Conservation (phyloP, 768 basidiomycete species). For the Pulveroboletus sp. region DNA sequence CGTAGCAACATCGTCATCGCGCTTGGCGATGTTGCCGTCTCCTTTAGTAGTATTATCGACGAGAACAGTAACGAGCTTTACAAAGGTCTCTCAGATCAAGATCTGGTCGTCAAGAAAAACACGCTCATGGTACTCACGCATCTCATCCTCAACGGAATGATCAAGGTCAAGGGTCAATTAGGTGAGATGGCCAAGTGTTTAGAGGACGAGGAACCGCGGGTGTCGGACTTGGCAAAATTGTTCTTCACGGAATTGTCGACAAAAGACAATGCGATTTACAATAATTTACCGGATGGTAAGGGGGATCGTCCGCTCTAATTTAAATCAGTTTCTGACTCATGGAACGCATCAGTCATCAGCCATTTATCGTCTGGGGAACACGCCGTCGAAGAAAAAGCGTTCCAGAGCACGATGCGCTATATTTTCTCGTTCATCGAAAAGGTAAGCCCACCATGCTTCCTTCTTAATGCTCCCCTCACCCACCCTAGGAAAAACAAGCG, state of each 20-base stretch:
- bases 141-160: slow-evolving; percentile 96
- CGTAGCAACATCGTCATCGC: slow-evolving; percentile 97
- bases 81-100: slow-evolving; percentile 82
- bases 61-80: slow-evolving; percentile 96
- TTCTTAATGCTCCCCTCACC: neutral
- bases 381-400: slow-evolving; percentile 87
- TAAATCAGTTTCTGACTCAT: slow-evolving; percentile 1
- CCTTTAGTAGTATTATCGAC: slow-evolving; percentile 95
- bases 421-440: slow-evolving; percentile 98
- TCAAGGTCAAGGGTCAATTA: slow-evolving; percentile 98
- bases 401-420: slow-evolving; percentile 89
- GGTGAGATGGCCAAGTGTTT: slow-evolving; percentile 99
- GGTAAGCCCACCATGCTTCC: slow-evolving; percentile 36
- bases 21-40: slow-evolving; percentile 94
- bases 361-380: slow-evolving; percentile 88
- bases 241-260: slow-evolving; percentile 96
- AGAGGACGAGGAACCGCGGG: slow-evolving; percentile 82
- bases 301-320: neutral
- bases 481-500: slow-evolving; percentile 87
- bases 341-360: slow-evolving; percentile 66
- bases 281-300: slow-evolving; percentile 93
- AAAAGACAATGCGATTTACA: slow-evolving; percentile 99
- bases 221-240: slow-evolving; percentile 92
- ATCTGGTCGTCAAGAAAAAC: slow-evolving; percentile 95
- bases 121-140: slow-evolving; percentile 98